phyloP scores from a whole-genome alignment of 2,329 filamentous ascomycete genomes.

The Xylariaceae sp. region DNA sequence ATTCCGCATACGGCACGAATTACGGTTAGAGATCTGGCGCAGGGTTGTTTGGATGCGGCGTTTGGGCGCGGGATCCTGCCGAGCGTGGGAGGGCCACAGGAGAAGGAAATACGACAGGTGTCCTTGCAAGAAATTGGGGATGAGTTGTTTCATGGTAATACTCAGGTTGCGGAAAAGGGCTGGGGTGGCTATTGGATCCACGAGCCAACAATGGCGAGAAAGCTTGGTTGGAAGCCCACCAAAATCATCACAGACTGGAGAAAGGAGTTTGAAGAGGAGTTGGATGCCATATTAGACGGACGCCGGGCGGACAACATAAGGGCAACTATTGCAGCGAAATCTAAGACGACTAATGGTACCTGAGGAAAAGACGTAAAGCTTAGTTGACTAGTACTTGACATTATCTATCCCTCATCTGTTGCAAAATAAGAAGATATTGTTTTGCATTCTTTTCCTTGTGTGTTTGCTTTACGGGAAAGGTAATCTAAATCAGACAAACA shows the following conservation, averaged over 20 bases:
- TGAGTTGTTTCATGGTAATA: not conserved
- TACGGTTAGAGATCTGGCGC: not conserved
- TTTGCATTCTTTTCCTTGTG: too few species aligned
- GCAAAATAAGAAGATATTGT: too few species aligned
- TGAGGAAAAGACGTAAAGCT: too few species aligned
- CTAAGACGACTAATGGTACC: too few species aligned
- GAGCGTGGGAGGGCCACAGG: not conserved
- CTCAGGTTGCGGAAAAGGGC: not conserved
- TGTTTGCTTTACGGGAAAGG: too few species aligned
- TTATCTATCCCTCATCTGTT: too few species aligned
- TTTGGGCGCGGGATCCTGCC: not conserved
- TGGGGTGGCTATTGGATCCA: not conserved
- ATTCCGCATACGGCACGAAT: not conserved
- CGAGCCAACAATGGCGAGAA: not conserved
- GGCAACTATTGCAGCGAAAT: not conserved
- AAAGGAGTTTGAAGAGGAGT: not conserved
- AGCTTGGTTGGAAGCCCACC: not conserved
- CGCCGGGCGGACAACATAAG: not conserved
- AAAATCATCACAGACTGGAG: not conserved
- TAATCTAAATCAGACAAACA: too few species aligned
- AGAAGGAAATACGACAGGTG: not conserved
- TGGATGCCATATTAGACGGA: not conserved
- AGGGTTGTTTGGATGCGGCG: not conserved
- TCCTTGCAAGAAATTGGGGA: not conserved
- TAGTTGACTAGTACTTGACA: too few species aligned